Evolutionary conservation across 73 alveolate genomes (phyloP), one percentile per base, ranked within the genome.

Genomic region (Paramecium biaurelia): DNA sequence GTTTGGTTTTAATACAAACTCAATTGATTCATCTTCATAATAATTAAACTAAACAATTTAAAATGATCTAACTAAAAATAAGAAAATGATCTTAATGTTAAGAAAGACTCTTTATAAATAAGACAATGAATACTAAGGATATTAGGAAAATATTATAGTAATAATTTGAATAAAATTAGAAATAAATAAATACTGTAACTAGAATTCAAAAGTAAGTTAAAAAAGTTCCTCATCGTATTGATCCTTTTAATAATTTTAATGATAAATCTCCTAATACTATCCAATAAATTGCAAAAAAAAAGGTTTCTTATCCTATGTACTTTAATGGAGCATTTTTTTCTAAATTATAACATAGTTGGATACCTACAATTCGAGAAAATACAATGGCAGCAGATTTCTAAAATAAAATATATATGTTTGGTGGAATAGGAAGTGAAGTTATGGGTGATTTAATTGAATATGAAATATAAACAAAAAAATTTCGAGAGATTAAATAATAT

Each of bases 381-480:
- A 79, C 76, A 23, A 79, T 79, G 90, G 90, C 90, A 43, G 90
- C 90, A 1, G 90, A 30, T 23, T 43, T 20, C 8, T 18, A 45
- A 30, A 79, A 79, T 3, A 79, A 45, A 26, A 47, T 41, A 18
- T 79, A 42, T 23, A 42, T 79, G 20, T 79, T 79, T 42, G 90
- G 90, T 14, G 90, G 90, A 20, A 47, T 79, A 79, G 90, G 90
- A 4, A 79, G 74, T 41, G 90, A 79, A 79, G 74, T 79, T 20
- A 20, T 79, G 70, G 56, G 47, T 21, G 90, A 79, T 45, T 41
- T 79, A 41, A 43, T 79, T 14, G 90, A 79, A 79, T 79, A 79
- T 45, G 90, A 79, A 8, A 42, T 79, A 24, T 45, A 10, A 18
- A 45, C 56, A 2, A 21, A 21, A 8, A 79, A 45, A 26, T 79